A percentile compares a stretch with the other conserved stretches of the same genome.
Evolutionary conservation across 495 filamentous ascomycete genomes (phyloP).

Genomic region (Penicillium cosmopolitanum): DNA sequence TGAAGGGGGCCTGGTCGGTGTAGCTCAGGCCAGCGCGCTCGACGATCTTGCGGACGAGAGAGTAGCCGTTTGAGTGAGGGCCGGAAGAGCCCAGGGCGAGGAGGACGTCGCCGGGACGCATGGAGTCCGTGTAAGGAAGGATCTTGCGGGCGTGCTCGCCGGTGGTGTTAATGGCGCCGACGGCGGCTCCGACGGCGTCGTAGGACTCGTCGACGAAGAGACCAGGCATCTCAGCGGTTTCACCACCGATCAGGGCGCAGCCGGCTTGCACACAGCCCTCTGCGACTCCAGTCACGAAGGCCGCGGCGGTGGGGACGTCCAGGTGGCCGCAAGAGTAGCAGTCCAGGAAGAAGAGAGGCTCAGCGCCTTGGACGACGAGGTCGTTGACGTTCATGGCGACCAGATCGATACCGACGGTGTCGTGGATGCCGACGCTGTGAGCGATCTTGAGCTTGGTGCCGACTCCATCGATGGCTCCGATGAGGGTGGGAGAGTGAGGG

Average conservation of each 20-base stretch:
- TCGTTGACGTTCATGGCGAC: conserved; percentile 99
- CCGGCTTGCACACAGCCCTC: conserved; percentile 78
- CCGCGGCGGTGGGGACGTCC: conserved; percentile 71
- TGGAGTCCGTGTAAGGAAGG: conserved; percentile 74
- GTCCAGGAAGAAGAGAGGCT: conserved; percentile 93
- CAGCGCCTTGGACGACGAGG: conserved; percentile 90
- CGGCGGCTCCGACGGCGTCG: conserved; percentile 85
- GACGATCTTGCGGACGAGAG: conserved; percentile 86
- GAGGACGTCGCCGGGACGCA: conserved; percentile 81
- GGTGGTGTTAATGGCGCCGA: conserved; percentile 72
- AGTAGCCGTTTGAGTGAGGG: conserved; percentile 94
- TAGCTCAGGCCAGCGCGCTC: conserved; percentile 70
- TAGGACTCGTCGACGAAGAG: conserved; percentile 84
- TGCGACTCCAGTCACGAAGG: conserved; percentile 86
- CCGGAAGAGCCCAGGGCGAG: conserved; percentile 83
- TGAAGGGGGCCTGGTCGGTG: conserved; percentile 73
- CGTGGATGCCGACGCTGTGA: conserved; percentile 82
- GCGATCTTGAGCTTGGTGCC: conserved; percentile 97
- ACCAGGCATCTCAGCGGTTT: conserved; percentile 97
- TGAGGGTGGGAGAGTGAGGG: conserved; percentile 71
- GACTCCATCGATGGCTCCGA: conserved; percentile 92
- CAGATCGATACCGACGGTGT: conserved; percentile 92
- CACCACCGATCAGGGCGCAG: conserved; percentile 91
- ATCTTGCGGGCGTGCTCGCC: conserved; percentile 58
- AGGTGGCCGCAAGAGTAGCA: conserved; percentile 91